phyloP scores from a whole-genome alignment of 2,329 filamentous ascomycete genomes.

The Biscogniauxia sp. region DNA sequence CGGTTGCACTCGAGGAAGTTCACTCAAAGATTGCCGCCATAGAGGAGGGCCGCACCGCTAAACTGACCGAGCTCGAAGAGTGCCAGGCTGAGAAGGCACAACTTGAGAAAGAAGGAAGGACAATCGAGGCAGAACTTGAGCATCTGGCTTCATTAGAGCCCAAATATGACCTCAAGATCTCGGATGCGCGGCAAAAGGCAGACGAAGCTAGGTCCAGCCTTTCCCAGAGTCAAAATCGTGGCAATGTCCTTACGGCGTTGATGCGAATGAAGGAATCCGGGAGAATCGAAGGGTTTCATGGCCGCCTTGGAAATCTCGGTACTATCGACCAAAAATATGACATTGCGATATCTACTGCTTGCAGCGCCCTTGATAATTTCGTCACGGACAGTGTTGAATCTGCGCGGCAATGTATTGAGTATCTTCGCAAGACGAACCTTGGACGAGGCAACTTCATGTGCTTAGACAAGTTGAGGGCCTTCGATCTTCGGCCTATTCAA shows the following conservation, averaged over 20 bases:
- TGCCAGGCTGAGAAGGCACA: constrained; percentile 70
- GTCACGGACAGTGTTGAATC: constrained; percentile 95
- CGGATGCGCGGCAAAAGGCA: constrained; percentile 86
- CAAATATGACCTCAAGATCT: constrained; percentile 78
- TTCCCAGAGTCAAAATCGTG: constrained; percentile 85
- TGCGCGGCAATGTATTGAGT: constrained; percentile 96
- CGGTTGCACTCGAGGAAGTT: constrained; percentile 78
- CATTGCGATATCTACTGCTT: constrained; percentile 96
- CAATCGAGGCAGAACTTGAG: constrained; percentile 69
- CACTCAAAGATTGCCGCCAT: constrained; percentile 75
- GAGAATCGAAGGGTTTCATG: constrained; percentile 95
- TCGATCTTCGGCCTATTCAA: constrained; percentile 75
- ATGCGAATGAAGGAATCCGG: constrained; percentile 96
- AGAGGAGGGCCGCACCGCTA: constrained; percentile 67
- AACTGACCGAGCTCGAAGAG: constrained; percentile 71
- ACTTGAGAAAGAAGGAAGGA: constrained; percentile 71
- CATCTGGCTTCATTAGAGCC: constrained; percentile 76
- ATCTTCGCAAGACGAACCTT: constrained; percentile 94
- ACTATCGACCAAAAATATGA: constrained; percentile 94
- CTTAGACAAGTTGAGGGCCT: constrained; percentile 77
- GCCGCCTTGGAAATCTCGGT: constrained; percentile 88
- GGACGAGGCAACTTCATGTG: constrained; percentile 97
- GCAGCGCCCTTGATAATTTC: constrained; percentile 87
- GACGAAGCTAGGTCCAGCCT: constrained; percentile 92
- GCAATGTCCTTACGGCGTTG: constrained; percentile 85